A percentile compares a stretch with the other conserved stretches of the same genome.
phyloP scores from a whole-genome alignment of 495 filamentous ascomycete genomes.

The Aspergillus funiculosus region DNA sequence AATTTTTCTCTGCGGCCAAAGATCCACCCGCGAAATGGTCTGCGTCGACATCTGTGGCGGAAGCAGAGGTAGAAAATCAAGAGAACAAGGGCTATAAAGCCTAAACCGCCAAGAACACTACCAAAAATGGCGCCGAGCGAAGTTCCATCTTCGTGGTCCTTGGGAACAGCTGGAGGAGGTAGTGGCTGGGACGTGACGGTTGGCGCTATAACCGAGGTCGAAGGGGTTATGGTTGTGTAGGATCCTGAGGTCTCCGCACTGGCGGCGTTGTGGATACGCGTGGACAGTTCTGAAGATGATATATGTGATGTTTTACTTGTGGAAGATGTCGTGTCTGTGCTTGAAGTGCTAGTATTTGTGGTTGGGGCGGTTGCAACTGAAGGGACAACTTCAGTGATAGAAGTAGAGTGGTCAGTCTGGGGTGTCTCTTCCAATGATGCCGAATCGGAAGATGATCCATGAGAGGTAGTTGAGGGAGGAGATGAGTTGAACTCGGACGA shows the following conservation, averaged over 20 bases:
- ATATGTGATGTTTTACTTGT: background rate
- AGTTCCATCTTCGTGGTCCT: background rate
- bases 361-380: background rate
- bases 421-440: background rate
- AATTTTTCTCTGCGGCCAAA: constrained; percentile 17
- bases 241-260: background rate
- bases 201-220: background rate
- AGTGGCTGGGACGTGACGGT: constrained; percentile 2
- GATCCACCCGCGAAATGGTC: background rate
- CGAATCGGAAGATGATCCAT: background rate
- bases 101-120: constrained; percentile 25
- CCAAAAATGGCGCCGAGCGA: constrained; percentile 25
- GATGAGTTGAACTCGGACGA: constrained; percentile 1
- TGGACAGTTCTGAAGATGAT: background rate
- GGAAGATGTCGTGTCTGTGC: background rate
- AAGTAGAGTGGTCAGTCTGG: no score
- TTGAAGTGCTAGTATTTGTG: background rate
- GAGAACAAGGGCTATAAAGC: constrained; percentile 20
- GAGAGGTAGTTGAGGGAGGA: constrained; percentile 1
- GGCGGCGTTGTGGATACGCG: background rate
- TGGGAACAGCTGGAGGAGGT: background rate
- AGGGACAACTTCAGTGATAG: no score
- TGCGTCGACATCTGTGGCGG: constrained; percentile 22
- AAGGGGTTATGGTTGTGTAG: background rate
- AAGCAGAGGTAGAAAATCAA: constrained; percentile 21